Percentiles rank a stretch among this genome's conserved stretches.
Conservation (phyloP, 495 filamentous ascomycete genomes). For the Penicillium ucsense region DNA sequence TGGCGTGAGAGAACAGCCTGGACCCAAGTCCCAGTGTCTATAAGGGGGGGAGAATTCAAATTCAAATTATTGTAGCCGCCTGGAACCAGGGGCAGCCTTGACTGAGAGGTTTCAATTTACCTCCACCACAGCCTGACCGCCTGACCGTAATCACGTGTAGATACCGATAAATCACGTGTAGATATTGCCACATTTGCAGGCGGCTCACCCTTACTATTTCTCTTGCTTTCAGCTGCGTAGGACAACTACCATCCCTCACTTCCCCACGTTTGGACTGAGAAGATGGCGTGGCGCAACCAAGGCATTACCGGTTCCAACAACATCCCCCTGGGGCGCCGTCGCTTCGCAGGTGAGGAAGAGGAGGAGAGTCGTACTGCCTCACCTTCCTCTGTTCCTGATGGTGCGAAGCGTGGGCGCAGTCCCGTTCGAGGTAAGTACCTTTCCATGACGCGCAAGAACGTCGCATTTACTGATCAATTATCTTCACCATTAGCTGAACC, state of each 20-base stretch:
- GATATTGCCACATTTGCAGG: slow-evolving; percentile 8
- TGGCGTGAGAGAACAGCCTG: too few relatives aligned
- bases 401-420: slow-evolving; percentile 67
- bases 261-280: slow-evolving; percentile 6
- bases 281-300: slow-evolving; percentile 87
- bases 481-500: slow-evolving; percentile 28
- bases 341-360: slow-evolving; percentile 67
- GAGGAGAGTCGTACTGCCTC: slow-evolving; percentile 49
- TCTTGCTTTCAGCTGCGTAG: neutral
- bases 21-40: too few relatives aligned
- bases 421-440: slow-evolving; percentile 47
- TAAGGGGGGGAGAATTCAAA: too few relatives aligned
- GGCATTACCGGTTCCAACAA: slow-evolving; percentile 98
- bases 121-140: neutral
- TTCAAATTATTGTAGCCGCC: too few relatives aligned
- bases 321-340: slow-evolving; percentile 84
- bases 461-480: neutral
- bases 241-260: slow-evolving; percentile 7
- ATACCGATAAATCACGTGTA: slow-evolving; percentile 5
- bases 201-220: neutral
- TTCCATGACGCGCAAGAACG: neutral
- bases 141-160: slow-evolving; percentile 1
- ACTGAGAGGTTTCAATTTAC: too few relatives aligned
- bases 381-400: slow-evolving; percentile 40
- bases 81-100: too few relatives aligned